Percentiles rank a stretch among this genome's conserved stretches.
Evolutionary conservation across 805 yeast genomes (phyloP).

Genomic region (Pichia scutulata): DNA sequence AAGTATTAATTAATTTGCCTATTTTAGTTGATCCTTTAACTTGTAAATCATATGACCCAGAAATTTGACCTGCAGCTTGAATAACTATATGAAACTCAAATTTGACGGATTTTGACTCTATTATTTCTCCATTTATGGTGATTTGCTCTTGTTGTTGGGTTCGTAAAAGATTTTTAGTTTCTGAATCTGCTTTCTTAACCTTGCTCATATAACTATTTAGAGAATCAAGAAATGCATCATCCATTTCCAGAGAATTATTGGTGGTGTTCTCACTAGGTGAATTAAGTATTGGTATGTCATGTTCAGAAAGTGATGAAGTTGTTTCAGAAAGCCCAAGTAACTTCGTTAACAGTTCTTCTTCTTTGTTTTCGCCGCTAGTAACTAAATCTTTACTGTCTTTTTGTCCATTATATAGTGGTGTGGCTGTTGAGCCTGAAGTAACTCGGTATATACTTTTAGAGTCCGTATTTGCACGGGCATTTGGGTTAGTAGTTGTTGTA

Average conservation of each 20-base stretch:
- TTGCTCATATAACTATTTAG: constrained; percentile 1
- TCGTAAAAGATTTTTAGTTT: constrained; percentile 13
- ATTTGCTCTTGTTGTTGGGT: constrained; percentile 8
- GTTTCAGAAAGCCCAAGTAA: constrained; percentile 4
- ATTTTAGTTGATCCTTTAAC: constrained; percentile 12
- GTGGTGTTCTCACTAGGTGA: neutral
- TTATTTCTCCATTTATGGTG: neutral
- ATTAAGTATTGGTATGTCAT: neutral
- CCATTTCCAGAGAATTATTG: neutral
- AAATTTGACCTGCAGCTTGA: constrained; percentile 10
- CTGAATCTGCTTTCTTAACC: constrained; percentile 7
- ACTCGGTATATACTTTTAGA: neutral
- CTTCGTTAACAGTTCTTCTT: neutral
- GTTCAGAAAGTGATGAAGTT: neutral
- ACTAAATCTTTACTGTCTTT: too few relatives aligned
- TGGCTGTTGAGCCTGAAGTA: neutral
- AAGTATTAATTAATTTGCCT: constrained; percentile 1
- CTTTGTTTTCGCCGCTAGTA: neutral
- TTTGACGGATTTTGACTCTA: neutral
- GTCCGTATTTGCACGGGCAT: neutral
- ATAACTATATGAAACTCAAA: constrained; percentile 8
- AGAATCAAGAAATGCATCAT: constrained; percentile 3
- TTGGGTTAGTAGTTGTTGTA: neutral
- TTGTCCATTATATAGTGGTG: neutral
- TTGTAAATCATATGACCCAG: constrained; percentile 7